Base-by-base conservation (phyloP, 2,329 filamentous ascomycete genomes). In the Aspergillus sclerotialis region DNA sequence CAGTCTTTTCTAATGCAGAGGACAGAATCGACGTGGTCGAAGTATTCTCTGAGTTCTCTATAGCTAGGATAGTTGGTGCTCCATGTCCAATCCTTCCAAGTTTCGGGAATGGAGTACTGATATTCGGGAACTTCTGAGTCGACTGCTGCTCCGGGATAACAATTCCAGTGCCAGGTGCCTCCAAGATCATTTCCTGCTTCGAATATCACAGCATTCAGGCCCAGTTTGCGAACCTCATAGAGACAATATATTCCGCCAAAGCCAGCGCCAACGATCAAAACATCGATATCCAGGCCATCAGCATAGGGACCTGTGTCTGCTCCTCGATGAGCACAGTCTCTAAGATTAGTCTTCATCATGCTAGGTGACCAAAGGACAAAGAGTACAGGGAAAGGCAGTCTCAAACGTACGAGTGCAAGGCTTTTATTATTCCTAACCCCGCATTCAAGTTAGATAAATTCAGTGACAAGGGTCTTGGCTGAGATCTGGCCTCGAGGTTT, bases 81-180 rank as follows among this genome's bases (percentile, higher is more conserved):
- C 60, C 68, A 75, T 12, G 53, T 60, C 61, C 64, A 76, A 28
- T 61, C 58, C 15, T 63, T 55, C 49, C 57, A 70, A 3, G 68
- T 53, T 19, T 67, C 63, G 0, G 72, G 72, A 48, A 67, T 69
- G 1, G 65, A 70, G 35, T 71, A 69, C 42, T 77, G 65, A 39
- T 78, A 78, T 34, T 68, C 60, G 0, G 72, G 71, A 3, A 72
- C 62, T 34, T 73, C 66, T 0, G 67, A 72, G 53, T 80, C 76
- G 2, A 76, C 72, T 0, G 63, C 55, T 1, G 72, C 67, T 0
- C 73, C 74, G 0, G 72, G 74, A 42, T 76, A 78, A 44, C 65
- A 64, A 50, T 76, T 76, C 69, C 66, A 76, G 28, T 65, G 55
- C 75, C 76, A 79, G 0, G 65, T 69, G 15, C 73, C 74, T 2